Conservation (phyloP, 768 basidiomycete genomes). For the Bullera alba region DNA sequence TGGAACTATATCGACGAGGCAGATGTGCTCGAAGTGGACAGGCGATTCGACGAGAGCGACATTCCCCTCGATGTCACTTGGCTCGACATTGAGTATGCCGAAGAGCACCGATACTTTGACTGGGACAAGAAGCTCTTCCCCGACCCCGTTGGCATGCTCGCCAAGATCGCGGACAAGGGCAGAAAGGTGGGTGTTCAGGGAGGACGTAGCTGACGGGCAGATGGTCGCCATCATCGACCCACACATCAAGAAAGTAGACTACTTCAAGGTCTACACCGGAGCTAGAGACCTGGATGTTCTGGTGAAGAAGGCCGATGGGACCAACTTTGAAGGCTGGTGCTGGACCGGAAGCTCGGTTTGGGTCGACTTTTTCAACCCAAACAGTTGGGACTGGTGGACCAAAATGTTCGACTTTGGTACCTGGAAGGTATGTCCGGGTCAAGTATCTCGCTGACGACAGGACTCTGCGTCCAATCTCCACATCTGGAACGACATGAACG, state of each 20-base stretch:
- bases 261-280: constrained; percentile 76
- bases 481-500: constrained; percentile 99
- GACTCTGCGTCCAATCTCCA: constrained; percentile 68
- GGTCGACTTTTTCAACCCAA: constrained; percentile 95
- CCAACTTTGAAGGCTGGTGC: constrained; percentile 90
- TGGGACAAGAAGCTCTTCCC: constrained; percentile 92
- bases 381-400: constrained; percentile 84
- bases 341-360: constrained; percentile 95
- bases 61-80: constrained; percentile 95
- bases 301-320: constrained; percentile 69
- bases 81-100: constrained; percentile 93
- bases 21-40: constrained; percentile 77
- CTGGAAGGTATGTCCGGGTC: constrained; percentile 47
- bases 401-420: constrained; percentile 63
- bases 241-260: constrained; percentile 74
- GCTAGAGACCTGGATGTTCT: constrained; percentile 76
- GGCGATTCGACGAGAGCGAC: constrained; percentile 83
- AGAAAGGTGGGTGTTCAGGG: constrained; percentile 61
- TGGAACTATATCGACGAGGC: constrained; percentile 95
- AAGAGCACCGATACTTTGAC: constrained; percentile 93
- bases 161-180: constrained; percentile 73
- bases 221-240: constrained; percentile 98
- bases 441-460: constrained; percentile 19
- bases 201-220: constrained; percentile 49
- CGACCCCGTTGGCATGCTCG: constrained; percentile 86